Percentiles rank a stretch among this genome's conserved stretches.
Evolutionary conservation across 2,329 filamentous ascomycete species (phyloP).

Genomic region (Beauveria australis): DNA sequence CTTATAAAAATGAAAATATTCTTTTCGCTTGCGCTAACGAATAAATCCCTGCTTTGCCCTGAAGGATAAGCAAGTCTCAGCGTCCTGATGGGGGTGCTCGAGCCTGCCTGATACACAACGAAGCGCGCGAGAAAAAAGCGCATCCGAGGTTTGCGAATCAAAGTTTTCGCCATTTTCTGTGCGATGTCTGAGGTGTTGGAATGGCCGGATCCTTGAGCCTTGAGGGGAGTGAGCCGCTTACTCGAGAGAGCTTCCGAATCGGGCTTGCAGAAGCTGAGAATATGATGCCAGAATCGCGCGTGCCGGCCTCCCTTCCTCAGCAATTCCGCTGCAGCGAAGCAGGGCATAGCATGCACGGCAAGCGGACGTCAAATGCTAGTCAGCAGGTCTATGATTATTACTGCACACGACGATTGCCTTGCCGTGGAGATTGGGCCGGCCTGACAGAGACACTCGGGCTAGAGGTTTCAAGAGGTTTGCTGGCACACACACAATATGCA

Average conservation of each 20-base stretch:
- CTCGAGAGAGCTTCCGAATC: slow-evolving; percentile 1
- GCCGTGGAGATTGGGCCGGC: neutral
- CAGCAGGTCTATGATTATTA: neutral
- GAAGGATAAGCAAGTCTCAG: neutral
- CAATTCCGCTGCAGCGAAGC: neutral
- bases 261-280: neutral
- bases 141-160: neutral
- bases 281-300: neutral
- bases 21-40: neutral
- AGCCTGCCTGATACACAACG: slow-evolving; percentile 3
- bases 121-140: neutral
- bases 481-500: neutral
- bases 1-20: neutral
- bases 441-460: neutral
- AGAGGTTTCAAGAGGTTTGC: neutral
- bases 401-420: neutral
- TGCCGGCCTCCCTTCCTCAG: neutral
- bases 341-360: neutral
- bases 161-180: neutral
- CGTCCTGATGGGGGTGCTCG: neutral
- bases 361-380: neutral
- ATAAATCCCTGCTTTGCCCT: neutral
- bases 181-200: neutral
- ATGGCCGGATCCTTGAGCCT: neutral
- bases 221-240: neutral